Conservation (phyloP, 345 rosid species). For the Syzygium oleosum region DNA sequence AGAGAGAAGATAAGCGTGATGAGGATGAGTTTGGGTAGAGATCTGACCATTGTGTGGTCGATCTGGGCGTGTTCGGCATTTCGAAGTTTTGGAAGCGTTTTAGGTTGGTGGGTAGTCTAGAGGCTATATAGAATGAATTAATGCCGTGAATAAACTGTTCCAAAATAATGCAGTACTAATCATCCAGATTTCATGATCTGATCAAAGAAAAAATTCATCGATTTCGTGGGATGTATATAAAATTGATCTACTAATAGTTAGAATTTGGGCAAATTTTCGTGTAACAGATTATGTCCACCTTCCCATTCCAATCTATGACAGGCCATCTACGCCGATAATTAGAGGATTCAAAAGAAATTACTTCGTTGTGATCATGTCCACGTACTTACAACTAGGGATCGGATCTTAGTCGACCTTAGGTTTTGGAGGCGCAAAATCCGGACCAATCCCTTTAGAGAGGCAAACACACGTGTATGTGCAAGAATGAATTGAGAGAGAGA, state of each 20-base stretch:
- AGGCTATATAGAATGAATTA: not conserved
- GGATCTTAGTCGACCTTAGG: not conserved
- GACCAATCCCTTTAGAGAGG: not conserved
- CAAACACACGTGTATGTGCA: not conserved
- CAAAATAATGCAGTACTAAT: not conserved
- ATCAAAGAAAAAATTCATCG: not conserved
- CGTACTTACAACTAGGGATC: too few species aligned
- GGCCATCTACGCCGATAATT: too few species aligned
- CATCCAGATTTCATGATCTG: not conserved
- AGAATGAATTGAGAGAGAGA: not conserved
- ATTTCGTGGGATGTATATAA: not conserved
- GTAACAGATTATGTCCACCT: too few species aligned
- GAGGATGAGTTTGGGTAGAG: not conserved
- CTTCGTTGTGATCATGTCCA: too few species aligned
- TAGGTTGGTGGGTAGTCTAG: not conserved
- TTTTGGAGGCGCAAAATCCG: not conserved
- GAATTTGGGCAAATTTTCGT: too few species aligned
- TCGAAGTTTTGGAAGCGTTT: not conserved
- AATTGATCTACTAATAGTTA: not conserved
- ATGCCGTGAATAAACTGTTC: not conserved
- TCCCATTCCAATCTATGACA: too few species aligned
- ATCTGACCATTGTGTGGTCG: not conserved
- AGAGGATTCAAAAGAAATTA: too few species aligned
- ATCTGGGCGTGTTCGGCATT: not conserved
- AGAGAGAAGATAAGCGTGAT: not conserved